These are phyloP conservation scores for Cercospora nicotianae DNA, from an alignment of 2,329 filamentous ascomycete genomes.

Conservation along the genomic window DNA sequence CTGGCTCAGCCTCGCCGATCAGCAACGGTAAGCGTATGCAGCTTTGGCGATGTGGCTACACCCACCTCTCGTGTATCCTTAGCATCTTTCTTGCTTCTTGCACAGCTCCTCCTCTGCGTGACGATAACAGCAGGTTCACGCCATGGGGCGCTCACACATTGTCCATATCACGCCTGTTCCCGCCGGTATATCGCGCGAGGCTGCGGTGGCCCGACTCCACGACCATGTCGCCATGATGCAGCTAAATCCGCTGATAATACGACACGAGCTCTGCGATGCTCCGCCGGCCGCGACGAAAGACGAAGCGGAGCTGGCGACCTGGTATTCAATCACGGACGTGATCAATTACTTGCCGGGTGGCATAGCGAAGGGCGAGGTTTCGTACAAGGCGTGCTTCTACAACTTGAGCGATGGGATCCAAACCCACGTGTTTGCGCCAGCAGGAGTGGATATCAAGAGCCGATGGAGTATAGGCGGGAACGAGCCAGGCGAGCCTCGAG, in stretches of 20 bases:
- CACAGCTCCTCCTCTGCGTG: neutral
- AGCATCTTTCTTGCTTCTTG: neutral
- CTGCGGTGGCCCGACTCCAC: conserved; percentile 74
- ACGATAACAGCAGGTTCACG: neutral
- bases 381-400: conserved; percentile 79
- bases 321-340: conserved; percentile 78
- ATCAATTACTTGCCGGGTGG: conserved; percentile 72
- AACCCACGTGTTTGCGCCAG: conserved; percentile 80
- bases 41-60: neutral
- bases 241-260: conserved; percentile 78
- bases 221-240: conserved; percentile 82
- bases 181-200: conserved; percentile 62
- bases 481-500: conserved; percentile 66
- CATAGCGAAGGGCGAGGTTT: conserved; percentile 64
- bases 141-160: conserved; percentile 50
- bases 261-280: conserved; percentile 66
- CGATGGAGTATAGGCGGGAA: conserved; percentile 83
- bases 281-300: conserved; percentile 67
- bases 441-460: conserved; percentile 74
- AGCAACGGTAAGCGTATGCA: conserved; percentile 4
- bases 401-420: conserved; percentile 71
- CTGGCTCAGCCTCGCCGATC: conserved; percentile 1
- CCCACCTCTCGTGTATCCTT: neutral
- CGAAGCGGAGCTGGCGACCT: conserved; percentile 65
- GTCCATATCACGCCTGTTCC: conserved; percentile 80